Evolutionary conservation across 179 eudicot species (phyloP), one percentile per base, ranked within the genome.

Genomic region (Amaranthus tricolor): DNA sequence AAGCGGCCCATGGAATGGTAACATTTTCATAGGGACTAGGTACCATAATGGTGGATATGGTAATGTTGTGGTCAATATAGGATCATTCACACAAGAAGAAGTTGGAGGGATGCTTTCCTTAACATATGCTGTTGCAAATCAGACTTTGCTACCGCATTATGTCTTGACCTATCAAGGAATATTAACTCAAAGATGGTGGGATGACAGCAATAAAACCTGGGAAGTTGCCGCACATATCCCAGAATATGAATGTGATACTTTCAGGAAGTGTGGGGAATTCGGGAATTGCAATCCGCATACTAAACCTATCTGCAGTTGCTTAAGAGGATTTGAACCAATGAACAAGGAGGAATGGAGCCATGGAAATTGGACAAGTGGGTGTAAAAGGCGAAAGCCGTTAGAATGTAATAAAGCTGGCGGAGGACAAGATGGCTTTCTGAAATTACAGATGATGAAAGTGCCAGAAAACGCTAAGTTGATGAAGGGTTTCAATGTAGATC

Each of bases 211-310:
- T 2, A 74, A 51, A 61, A 51, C 51, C 10, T 74, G 77, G 77
- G 61, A 12, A 10, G 15, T 74, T 9, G 14, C 70, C 6, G 62
- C 70, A 70, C 12, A 74, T 2, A 70, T 70, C 24, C 77, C 77
- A 61, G 64, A 15, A 15, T 69, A 70, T n/a, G 71, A 67, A 6
- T 86, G 87, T 59, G 89, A 84, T 47, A 62, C 66, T 21, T 86
- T 74, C 60, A 82, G 75, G 6, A 82, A 67, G 24, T 86, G 89
- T 80, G 89, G 89, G 17, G 78, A 67, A 61, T 82, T 79, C 65
- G 89, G 85, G 40, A 75, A 31, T 13, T 86, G 89, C 54, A 60
- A 72, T 56, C 55, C 74, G 12, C 17, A 62, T 7, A 55, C 56
- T 49, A 67, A 79, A 5, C 84, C 75, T 45, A 72, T 71, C 16